phyloP scores from a whole-genome alignment of 2,329 filamentous ascomycete genomes.

The Byssochlamys sp. region DNA sequence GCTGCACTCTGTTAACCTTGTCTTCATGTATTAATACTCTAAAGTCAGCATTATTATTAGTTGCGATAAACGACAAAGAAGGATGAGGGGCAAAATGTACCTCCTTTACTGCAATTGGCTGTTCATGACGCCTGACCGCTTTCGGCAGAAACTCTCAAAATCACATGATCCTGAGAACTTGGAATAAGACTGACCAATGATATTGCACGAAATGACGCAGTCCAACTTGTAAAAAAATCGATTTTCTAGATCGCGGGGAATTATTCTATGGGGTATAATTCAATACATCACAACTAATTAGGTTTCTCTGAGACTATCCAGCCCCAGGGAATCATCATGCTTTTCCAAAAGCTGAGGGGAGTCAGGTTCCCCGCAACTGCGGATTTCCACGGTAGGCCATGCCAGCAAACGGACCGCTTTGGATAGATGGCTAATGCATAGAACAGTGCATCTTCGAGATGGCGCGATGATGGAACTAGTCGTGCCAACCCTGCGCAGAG shows the following conservation, averaged over 20 bases:
- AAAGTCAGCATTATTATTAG: not conserved
- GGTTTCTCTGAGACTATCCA: not conserved
- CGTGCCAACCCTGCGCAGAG: conserved; percentile 46
- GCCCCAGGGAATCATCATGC: conserved; percentile 15
- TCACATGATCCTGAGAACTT: not conserved
- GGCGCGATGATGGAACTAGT: conserved; percentile 53
- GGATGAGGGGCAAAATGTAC: not conserved
- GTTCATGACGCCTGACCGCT: not conserved
- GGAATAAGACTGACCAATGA: not conserved
- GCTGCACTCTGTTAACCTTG: not conserved
- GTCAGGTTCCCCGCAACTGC: conserved; percentile 52
- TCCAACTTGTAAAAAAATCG: not conserved
- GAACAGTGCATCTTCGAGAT: conserved; percentile 56
- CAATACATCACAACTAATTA: not conserved
- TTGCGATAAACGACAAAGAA: not conserved
- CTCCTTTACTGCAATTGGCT: not conserved
- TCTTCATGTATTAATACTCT: not conserved
- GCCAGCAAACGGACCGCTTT: conserved; percentile 6
- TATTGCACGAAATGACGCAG: not conserved
- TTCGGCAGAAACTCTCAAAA: not conserved
- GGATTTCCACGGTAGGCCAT: conserved; percentile 50
- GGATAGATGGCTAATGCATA: not conserved
- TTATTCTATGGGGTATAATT: not conserved
- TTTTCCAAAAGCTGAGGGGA: conserved; percentile 25
- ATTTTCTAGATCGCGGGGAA: not conserved